These are phyloP conservation scores for Helicostylum pulchrum DNA, from an alignment of 192 early-diverging fungal species.

Conservation along the genomic window DNA sequence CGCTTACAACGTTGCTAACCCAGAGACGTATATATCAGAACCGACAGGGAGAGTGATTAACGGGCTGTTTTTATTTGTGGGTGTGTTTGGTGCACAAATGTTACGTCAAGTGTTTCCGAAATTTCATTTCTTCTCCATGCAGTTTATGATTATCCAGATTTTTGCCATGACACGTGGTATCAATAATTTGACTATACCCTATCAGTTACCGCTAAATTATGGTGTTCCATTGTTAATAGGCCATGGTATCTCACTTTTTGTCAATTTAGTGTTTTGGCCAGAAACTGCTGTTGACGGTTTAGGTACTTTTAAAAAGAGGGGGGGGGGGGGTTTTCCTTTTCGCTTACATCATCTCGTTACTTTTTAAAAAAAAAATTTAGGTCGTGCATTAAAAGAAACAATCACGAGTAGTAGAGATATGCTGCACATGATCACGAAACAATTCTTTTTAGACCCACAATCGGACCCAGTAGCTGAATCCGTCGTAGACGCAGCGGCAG, in stretches of 20 bases:
- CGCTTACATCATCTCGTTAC: neutral
- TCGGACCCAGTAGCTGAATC: constrained; percentile 14
- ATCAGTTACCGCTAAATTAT: constrained; percentile 21
- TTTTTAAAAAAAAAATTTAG: constrained; percentile 9
- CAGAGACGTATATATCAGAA: constrained; percentile 18
- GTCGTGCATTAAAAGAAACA: constrained; percentile 35
- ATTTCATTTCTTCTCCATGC: constrained; percentile 39
- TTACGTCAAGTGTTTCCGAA: constrained; percentile 43
- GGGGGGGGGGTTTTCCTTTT: neutral
- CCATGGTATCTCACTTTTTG: constrained; percentile 35
- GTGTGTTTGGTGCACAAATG: constrained; percentile 38
- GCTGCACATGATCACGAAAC: constrained; percentile 32
- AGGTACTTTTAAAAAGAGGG: constrained; percentile 34
- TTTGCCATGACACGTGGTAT: constrained; percentile 37
- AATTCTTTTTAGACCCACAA: constrained; percentile 34
- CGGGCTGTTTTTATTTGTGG: constrained; percentile 42
- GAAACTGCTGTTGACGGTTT: constrained; percentile 51
- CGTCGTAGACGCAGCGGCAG: constrained; percentile 11
- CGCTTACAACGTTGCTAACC: constrained; percentile 30
- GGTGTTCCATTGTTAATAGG: constrained; percentile 42
- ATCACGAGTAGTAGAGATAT: constrained; percentile 29
- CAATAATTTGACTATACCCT: constrained; percentile 3
- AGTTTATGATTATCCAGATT: constrained; percentile 47
- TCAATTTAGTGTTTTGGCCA: constrained; percentile 45
- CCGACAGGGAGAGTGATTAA: constrained; percentile 32